Conservation (phyloP, 2,329 filamentous ascomycete species). For the Parastagonospora avenae region DNA sequence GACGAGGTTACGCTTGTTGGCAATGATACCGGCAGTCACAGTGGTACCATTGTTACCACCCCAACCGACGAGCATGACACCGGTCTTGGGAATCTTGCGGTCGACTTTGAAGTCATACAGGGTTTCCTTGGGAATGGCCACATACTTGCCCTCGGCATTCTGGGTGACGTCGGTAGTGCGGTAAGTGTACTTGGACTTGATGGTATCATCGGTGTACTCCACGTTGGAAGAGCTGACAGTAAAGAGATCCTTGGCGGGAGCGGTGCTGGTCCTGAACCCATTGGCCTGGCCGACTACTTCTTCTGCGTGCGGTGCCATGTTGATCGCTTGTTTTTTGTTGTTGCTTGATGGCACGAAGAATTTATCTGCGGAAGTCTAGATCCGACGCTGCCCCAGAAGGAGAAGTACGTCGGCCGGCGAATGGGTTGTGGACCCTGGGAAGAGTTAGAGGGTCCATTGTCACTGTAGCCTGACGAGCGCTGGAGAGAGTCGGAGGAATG, state of each 20-base stretch:
- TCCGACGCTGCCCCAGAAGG: slow-evolving; percentile 80
- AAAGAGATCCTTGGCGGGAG: slow-evolving; percentile 69
- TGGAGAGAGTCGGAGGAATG: neutral
- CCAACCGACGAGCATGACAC: slow-evolving; percentile 97
- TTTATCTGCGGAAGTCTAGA: slow-evolving; percentile 51
- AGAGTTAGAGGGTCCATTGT: slow-evolving; percentile 24
- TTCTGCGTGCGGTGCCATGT: slow-evolving; percentile 94
- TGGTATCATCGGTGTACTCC: slow-evolving; percentile 82
- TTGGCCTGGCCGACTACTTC: slow-evolving; percentile 62
- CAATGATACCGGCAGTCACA: slow-evolving; percentile 94
- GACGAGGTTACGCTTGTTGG: slow-evolving; percentile 81
- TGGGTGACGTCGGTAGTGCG: slow-evolving; percentile 85
- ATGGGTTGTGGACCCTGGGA: slow-evolving; percentile 86
- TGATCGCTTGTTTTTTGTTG: slow-evolving; percentile 41
- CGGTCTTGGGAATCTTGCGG: slow-evolving; percentile 88
- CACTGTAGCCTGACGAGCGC: neutral
- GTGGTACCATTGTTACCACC: slow-evolving; percentile 99
- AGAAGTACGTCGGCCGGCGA: slow-evolving; percentile 94
- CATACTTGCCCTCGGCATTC: slow-evolving; percentile 73
- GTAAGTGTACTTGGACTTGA: slow-evolving; percentile 94
- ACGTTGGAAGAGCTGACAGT: slow-evolving; percentile 92
- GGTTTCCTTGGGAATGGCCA: slow-evolving; percentile 85
- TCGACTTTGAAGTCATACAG: slow-evolving; percentile 98
- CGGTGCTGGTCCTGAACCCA: slow-evolving; percentile 52
- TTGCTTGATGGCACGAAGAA: slow-evolving; percentile 27